These are phyloP conservation scores for Phytophthora sp. DNA, from an alignment of 352 stramenopile species.

Conservation along the genomic window DNA sequence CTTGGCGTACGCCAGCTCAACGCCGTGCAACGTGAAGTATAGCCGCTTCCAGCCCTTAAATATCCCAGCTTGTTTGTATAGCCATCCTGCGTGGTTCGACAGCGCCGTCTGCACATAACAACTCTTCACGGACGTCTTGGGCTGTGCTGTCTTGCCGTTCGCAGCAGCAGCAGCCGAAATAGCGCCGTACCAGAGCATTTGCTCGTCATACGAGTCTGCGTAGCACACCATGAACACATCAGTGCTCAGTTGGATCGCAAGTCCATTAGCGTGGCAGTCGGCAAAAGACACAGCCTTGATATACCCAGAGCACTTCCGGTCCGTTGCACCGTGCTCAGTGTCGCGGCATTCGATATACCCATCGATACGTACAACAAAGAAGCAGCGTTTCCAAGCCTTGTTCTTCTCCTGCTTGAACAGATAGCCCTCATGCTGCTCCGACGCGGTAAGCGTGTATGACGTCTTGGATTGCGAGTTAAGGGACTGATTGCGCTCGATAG, in stretches of 20 bases:
- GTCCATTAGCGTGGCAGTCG: conserved; percentile 69
- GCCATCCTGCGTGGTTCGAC: conserved; percentile 79
- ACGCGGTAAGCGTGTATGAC: conserved; percentile 69
- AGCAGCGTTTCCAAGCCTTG: conserved; percentile 61
- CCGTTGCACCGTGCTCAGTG: conserved; percentile 43
- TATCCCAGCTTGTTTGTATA: conserved; percentile 76
- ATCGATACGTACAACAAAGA: conserved; percentile 71
- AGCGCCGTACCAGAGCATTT: conserved; percentile 84
- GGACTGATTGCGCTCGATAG: conserved; percentile 61
- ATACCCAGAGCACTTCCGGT: conserved; percentile 66
- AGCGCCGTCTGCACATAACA: conserved; percentile 78
- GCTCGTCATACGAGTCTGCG: conserved; percentile 79
- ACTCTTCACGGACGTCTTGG: conserved; percentile 64
- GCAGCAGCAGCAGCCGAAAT: conserved; percentile 65
- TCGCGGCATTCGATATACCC: conserved; percentile 77
- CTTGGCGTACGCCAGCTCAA: conserved; percentile 72
- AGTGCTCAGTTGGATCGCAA: conserved; percentile 75
- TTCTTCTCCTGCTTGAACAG: conserved; percentile 70
- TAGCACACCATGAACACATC: conserved; percentile 75
- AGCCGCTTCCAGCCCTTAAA: conserved; percentile 86
- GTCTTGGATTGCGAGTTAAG: conserved; percentile 67
- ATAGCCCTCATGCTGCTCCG: conserved; percentile 72
- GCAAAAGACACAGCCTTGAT: conserved; percentile 74
- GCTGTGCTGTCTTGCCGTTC: conserved; percentile 50
- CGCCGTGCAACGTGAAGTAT: conserved; percentile 82